Base-by-base conservation (phyloP, 2,329 filamentous ascomycete genomes). In the Cryphonectria naterciae region DNA sequence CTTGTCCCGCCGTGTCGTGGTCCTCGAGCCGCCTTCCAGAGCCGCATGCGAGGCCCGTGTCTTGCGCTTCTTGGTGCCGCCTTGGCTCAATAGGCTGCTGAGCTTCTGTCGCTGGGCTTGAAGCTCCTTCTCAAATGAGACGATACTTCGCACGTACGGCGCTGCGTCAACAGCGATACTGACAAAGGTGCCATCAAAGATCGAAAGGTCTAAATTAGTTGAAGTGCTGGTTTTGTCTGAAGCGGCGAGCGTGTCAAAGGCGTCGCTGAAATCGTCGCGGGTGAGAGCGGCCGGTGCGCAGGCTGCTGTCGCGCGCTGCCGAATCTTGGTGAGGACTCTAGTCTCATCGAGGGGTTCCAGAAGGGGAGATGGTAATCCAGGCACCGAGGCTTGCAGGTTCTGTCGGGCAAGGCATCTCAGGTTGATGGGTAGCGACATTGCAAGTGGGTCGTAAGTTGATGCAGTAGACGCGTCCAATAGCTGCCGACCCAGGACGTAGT, bases 141-240 rank as follows among this genome's bases (percentile, higher is more conserved):
- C 90, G 72, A 99, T 98, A 52, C 87, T 86, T 15, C 97, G 92
- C n/a, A 98, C 88, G 79, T 93, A 98, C 0, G 97, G 96, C 0
- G 94, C 95, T 1, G 98, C 84, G 74, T 99, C 96, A 17, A 91
- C 83, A 0, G 88, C 86, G 43, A 97, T 88, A 28, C 91, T 83
- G 0, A 80, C 79, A 75, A 92, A 82, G 0, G 89, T 89, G 60
- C 92, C 89, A 76, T 97, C 94, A 74, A 97, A 94, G 0, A 92
- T 89, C 0, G 93, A 95, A 0, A 92, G 85, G 46, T 89, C 88
- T 1, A 94, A 84, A 60, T 83, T 83, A 25, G 80, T 77, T 41
- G 77, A 75, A 19, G 77, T 60, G 22, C 77, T 72, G 64, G 68
- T 77, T 73, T 85, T 86, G 41, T 86, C 85, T 0, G 85, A 81